Percentiles rank a stretch among this genome's conserved stretches.
phyloP scores from a whole-genome alignment of 805 yeast species.

The Nakazawaea siamensis region DNA sequence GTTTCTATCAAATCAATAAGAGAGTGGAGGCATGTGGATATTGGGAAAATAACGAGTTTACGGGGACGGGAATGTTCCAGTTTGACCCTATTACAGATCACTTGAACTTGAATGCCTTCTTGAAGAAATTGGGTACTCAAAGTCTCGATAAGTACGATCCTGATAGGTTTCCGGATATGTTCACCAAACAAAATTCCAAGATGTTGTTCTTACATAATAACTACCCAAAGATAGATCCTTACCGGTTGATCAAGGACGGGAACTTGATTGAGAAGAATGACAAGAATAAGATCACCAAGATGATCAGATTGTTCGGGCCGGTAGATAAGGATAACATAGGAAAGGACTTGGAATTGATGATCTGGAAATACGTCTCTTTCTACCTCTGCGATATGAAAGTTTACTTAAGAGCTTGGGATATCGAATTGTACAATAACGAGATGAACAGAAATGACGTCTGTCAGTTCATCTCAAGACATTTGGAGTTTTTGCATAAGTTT shows the following conservation, averaged over 20 bases:
- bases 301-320: conserved; percentile 14
- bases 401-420: conserved; percentile 14
- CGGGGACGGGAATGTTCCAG: conserved; percentile 16
- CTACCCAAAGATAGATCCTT: conserved; percentile 48
- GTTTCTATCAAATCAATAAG: conserved; percentile 47
- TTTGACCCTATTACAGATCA: conserved; percentile 25
- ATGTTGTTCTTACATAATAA: conserved; percentile 38
- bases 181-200: conserved; percentile 20
- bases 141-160: conserved; percentile 9
- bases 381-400: conserved; percentile 22
- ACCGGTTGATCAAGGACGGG: conserved; percentile 30
- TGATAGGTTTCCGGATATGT: conserved; percentile 18
- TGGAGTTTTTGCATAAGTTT: conserved; percentile 30
- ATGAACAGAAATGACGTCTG: conserved; percentile 35
- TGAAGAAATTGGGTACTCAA: conserved; percentile 12
- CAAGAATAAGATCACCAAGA: conserved; percentile 18
- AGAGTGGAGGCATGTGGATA: conserved; percentile 44
- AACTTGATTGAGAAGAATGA: conserved; percentile 15
- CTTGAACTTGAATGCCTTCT: conserved; percentile 17
- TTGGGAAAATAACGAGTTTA: conserved; percentile 8
- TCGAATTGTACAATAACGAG: conserved; percentile 12
- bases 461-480: conserved; percentile 37
- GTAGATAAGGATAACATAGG: conserved; percentile 23
- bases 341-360: conserved; percentile 23
- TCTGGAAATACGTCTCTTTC: conserved; percentile 25